Base-by-base conservation (phyloP, 1,284 basidiomycete genomes). In the Trichosporon sp. region DNA sequence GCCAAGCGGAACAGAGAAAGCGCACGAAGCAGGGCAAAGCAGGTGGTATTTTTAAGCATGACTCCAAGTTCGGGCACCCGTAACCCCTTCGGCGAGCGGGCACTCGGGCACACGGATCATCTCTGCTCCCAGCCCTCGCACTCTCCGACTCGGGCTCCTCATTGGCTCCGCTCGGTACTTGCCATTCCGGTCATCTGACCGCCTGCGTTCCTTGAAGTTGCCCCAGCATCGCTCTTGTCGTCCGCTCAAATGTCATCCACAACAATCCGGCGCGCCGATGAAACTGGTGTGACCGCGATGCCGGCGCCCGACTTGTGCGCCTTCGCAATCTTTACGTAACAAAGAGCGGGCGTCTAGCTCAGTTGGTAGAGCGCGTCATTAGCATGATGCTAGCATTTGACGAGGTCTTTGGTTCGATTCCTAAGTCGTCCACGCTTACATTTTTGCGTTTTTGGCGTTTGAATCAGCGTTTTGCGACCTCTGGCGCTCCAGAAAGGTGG, bases 361-460 rank as follows among this genome's bases (percentile, higher is more conserved):
- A 46, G 43, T 46, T 46, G 43, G 43, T 46, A 46, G 43, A 46
- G 43, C 43, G 43, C 43, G 43, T 46, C 43, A 46, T 46, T 46
- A 46, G 43, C 43, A 46, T 46, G 10, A 4, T 7, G 14, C 43
- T 46, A n/a, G 43, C 43, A n/a, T n/a, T 54, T 54, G 51, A 54
- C 51, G 51, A 54, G 51, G 51, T 54, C 51, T 54, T 54, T 54
- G 51, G 51, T 54, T 54, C 51, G 51, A 54, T 54, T 54, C 51
- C 51, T 54, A 54, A 54, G 51, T 54, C 51, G 51, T 54, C 51
- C 51, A 54, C 51, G 51, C 19, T 2, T 54, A 54, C 51, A 10
- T 12, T 54, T 54, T 54, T 21, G 51, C 4, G 1, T 5, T n/a
- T 14, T 46, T 2, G 1, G 16, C 16, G 43, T 7, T n/a, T 7